Evolutionary conservation across 2,329 filamentous ascomycete species (phyloP), one percentile per base, ranked within the genome.

Genomic region (Paracorniculantispora psalliotae): DNA sequence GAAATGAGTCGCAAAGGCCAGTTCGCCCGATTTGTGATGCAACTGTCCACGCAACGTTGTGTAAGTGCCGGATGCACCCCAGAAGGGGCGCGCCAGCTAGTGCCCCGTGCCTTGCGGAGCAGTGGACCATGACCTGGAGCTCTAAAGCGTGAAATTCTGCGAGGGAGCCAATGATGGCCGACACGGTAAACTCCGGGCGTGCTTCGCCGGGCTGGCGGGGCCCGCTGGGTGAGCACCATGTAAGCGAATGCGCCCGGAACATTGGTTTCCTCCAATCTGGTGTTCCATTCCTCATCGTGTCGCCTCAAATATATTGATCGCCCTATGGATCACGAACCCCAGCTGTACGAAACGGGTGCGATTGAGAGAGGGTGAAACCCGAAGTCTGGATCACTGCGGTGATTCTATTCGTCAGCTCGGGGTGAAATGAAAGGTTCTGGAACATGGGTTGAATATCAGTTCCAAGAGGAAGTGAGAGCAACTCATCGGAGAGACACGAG

Each of bases 231-330:
- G 39, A 3, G 39, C 21, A 48, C 39, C 25, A 44, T 39, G 52
- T 55, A 39, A 47, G 41, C 43, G 37, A 19, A 8, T n/a, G 12
- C 23, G 3, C 25, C 23, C 43, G 53, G 53, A 48, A 21, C 3
- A 56, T 48, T 28, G 3, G 30, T 26, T 56, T 56, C 53, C 53
- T 47, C 53, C 53, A 56, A 56, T 56, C 53, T 48, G 2, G 3
- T 56, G 33, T 26, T 19, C 10, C 23, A 43, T 28, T 43, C 35
- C 19, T 3, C 33, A 12, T 19, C 1, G 33, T 25, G 28, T 3
- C 19, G 25, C 23, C 49, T 10, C 30, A 25, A 52, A 19, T 52
- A 52, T 23, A 52, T 41, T 52, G 35, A 52, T 52, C 23, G 35
- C 21, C 33, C 2, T 2, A 25, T 4, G 25, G 8, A n/a, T 21